A percentile compares a stretch with the other conserved stretches of the same genome.
Conservation (phyloP, 768 basidiomycete genomes). For the Tricholoma matsutake region DNA sequence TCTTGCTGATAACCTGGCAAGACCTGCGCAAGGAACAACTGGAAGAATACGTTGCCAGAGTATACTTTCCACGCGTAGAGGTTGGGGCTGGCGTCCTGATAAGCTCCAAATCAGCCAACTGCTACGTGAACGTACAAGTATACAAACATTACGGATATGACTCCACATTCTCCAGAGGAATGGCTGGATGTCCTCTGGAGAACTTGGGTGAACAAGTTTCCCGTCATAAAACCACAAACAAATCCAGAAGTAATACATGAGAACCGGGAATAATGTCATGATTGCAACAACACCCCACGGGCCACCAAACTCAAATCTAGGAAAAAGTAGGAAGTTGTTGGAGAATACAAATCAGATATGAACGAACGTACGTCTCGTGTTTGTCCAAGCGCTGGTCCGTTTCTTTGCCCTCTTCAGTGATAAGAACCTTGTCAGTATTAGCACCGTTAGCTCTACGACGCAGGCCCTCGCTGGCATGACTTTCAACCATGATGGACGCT, state of each 20-base stretch:
- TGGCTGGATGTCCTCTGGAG: conserved; percentile 67
- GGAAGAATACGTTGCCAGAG: conserved; percentile 81
- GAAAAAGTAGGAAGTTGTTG: conserved; percentile 5
- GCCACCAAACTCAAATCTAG: conserved; percentile 94
- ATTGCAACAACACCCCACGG: conserved; percentile 89
- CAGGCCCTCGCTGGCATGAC: conserved; percentile 12
- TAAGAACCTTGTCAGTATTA: conserved; percentile 30
- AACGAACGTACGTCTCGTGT: conserved; percentile 53
- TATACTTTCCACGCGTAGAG: conserved; percentile 88
- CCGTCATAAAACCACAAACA: conserved; percentile 97
- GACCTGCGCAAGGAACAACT: conserved; percentile 86
- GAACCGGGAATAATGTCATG: conserved; percentile 89
- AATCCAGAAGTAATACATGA: conserved; percentile 99
- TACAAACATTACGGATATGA: conserved; percentile 71
- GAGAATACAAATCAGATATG: neutral
- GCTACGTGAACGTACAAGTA: too few relatives aligned
- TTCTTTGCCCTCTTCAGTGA: conserved; percentile 72
- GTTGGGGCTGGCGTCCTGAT: conserved; percentile 91
- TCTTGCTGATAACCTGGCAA: conserved; percentile 93
- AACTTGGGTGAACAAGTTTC: conserved; percentile 64
- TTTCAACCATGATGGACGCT: conserved; percentile 18
- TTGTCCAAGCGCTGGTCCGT: conserved; percentile 71
- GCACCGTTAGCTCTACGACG: conserved; percentile 22
- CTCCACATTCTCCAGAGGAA: conserved; percentile 81
- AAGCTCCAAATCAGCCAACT: neutral